phyloP scores from a whole-genome alignment of 257 asterid genomes.

The Ajuga chamaepitys region DNA sequence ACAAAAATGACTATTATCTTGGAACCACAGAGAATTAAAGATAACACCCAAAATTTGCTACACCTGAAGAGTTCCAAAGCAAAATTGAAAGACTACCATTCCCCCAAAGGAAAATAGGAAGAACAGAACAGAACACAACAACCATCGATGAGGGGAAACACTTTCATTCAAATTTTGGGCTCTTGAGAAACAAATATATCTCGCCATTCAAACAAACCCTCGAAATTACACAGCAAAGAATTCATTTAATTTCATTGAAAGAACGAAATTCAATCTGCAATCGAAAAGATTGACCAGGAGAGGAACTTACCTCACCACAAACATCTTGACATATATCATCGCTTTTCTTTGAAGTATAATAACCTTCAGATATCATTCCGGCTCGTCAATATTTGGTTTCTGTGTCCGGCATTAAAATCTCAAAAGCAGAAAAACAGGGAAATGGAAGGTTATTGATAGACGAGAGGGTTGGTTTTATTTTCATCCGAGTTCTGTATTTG shows the following conservation, averaged over 20 bases:
- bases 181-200: neutral
- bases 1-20: no score
- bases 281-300: neutral
- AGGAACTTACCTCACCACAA: slow-evolving; percentile 49
- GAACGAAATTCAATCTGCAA: neutral
- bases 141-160: no score
- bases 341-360: slow-evolving; percentile 50
- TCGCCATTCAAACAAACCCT: neutral
- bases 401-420: no score
- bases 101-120: no score
- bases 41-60: neutral
- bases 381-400: no score
- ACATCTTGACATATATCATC: slow-evolving; percentile 50
- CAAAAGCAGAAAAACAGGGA: neutral
- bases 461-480: neutral
- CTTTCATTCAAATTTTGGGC: no score
- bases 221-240: neutral
- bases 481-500: neutral
- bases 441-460: slow-evolving; percentile 7
- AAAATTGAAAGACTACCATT: no score
- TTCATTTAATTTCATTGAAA: neutral
- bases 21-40: no score
- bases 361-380: slow-evolving; percentile 30
- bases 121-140: no score
- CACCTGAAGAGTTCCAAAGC: no score